Evolutionary conservation across 192 early-diverging fungal species (phyloP), one percentile per base, ranked within the genome.

Genomic region (Coemansia sp.): DNA sequence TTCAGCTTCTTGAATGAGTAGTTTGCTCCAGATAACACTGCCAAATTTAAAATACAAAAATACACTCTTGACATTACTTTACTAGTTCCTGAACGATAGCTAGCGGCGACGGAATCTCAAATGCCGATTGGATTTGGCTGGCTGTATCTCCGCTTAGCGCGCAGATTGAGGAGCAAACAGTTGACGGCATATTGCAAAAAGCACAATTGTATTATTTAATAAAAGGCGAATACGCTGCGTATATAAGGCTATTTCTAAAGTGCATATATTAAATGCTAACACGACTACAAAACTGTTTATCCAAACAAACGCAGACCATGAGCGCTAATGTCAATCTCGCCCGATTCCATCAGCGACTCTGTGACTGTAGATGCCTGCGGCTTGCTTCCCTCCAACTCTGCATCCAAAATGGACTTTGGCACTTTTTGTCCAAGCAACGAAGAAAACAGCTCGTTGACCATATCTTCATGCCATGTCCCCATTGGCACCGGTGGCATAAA

Each of bases 391-490:
- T 74, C 72, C 5, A 50, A 4, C 23, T 80, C 72, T 1, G 48
- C 72, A 35, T 80, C 77, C 22, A 80, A 54, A 22, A 80, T 75
- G 0, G 72, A 74, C 55, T 80, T 54, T 10, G 77, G 77, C 39
- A 81, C 70, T 61, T 76, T 82, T 62, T 86, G 81, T 7, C 94
- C 94, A 5, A 98, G 84, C 60, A 98, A 75, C 12, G 89, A 88
- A 0, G 87, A 80, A 67, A 94, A 97, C 19, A 98, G 83, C 76
- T 98, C 95, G 39, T 93, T 90, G 2, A 87, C 81, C 94, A 95
- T 97, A 63, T 88, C 87, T 37, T 95, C 95, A 68, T 97, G 94
- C 96, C 96, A 98, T 5, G 85, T 83, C 14, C 91, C 92, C n/a
- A 83, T 65, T 23, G 94, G 92, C 54, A 93, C 85, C 14, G 96